Base-by-base conservation (phyloP, 2,329 filamentous ascomycete genomes). In the Claviceps arundinis region DNA sequence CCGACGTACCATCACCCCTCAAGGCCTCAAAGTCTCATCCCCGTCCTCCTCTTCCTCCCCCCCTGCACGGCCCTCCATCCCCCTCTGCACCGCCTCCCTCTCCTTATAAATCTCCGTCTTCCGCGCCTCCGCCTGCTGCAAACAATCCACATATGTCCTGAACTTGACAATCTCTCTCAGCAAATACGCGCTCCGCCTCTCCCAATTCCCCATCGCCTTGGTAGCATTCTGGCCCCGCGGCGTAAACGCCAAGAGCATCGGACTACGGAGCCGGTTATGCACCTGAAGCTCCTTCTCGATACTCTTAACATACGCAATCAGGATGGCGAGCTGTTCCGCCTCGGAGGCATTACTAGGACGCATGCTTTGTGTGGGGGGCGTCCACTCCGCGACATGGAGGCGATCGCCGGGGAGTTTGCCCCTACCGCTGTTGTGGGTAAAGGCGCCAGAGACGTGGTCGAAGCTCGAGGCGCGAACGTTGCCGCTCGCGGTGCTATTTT, bases 161-260 rank as follows among this genome's bases (percentile, higher is more conserved):
- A 95, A 97, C 68, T 97, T 97, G 67, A 97, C 89, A 65, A 94
- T 96, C 71, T 98, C 93, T 38, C 87, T 77, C 13, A 97, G 75
- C 42, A 98, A 72, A 64, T 97, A 95, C 34, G 87, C 84, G 52
- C 88, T 94, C 72, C 97, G 97, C 63, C 86, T 83, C 73, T 98
- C 90, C 91, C 93, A 98, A 68, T 98, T 98, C 19, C 84, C 77
- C 86, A 97, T 91, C 16, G 91, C 89, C 68, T 86, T 90, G 56
- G 73, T 74, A 16, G 84, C 80, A 62, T 97, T 97, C 40, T 81
- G 77, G 55, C 91, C 85, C 34, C 89, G 81, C 3, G 89, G 86
- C 14, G 88, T 89, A 65, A 94, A 97, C 8, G 93, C 89, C 51
- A 95, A 76, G 52, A 90, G 77, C 85, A 97, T 93, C 2, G 89